Base-by-base conservation (phyloP, 257 asterid species). In the Forsythia viridissima region DNA sequence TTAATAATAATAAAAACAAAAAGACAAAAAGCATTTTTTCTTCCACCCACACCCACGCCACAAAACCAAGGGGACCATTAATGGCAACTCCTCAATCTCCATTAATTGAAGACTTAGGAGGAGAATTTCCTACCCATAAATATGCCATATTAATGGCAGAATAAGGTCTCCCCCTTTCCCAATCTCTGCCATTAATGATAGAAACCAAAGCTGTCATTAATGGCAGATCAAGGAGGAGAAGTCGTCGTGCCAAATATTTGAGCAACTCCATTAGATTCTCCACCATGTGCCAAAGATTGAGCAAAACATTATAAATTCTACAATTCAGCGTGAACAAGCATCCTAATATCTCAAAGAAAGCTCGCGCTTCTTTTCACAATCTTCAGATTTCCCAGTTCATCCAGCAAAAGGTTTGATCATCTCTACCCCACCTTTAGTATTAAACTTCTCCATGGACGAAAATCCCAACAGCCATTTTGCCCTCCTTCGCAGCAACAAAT, bases 181-280 rank as follows among this genome's bases (percentile, higher is more conserved):
- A 1, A 30, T 30, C 2, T 30, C 34, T 30, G 34, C 34, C 34
- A 30, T 30, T 30, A 30, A 30, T 30, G 34, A 30, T 30, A 30
- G 34, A 1, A 1, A 30, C 2, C 34, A 30, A 30, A 30, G 34
- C 2, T 30, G 34, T 30, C 34, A 30, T 30, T 30, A 30, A 30
- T 30, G 34, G 34, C 34, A 30, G 34, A 30, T 30, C 34, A 30
- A 30, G 34, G 34, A 30, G 2, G 34, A 30, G 34, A 30, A 30
- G 34, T 30, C 34, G 34, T 30, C 34, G 34, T 30, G 34, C 34
- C 34, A 30, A 30, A 30, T 1, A 30, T 30, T 30, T 89, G 59
- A 94, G 97, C 4, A 93, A 97, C 76, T 91, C 98, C 86, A 89
- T 80, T 86, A 94, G 76, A 83, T 95, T 93, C 91, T 85, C 91